Evolutionary conservation across 257 asterid genomes (phyloP), one percentile per base, ranked within the genome.

Genomic region (Jacaranda copaia): DNA sequence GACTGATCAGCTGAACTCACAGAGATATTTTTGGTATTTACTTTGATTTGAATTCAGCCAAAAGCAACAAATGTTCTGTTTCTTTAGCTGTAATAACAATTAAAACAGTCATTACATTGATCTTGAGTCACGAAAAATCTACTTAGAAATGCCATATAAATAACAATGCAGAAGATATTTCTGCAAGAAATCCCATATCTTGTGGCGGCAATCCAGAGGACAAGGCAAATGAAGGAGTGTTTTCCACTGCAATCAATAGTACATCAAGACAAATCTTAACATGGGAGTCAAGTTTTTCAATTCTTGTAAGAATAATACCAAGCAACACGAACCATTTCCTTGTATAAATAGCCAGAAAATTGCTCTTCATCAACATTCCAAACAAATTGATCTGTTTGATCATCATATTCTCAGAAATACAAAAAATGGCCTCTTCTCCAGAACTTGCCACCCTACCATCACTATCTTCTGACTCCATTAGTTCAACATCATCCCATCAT

Each of bases 181-280:
- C 46, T 36, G 65, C 76, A 76, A 73, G 75, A 73, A 59, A n/a
- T 4, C 16, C 45, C 20, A 4, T 20, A 58, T 59, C 68, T 5
- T 36, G 12, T 61, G 71, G 32, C 10, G 58, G 52, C 73, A 68
- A 66, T 25, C 35, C 45, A 49, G 38, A 38, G 16, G 59, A 57
- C 46, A 38, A 18, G 59, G 71, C 63, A 18, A 66, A 51, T 18
- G 78, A 43, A 81, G 67, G 76, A 73, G 91, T 87, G 80, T 76
- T 83, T 83, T 86, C 73, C 82, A 90, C 81, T 86, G 19, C 86
- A 88, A 83, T 79, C 89, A 76, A 83, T 45, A 48, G 11, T 11
- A 25, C 69, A 71, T 67, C 55, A 68, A 76, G 55, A 74, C 84
- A 81, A 81, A 77, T 69, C 91, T 89, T 82, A 77, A 79, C 79